Evolutionary conservation across 352 stramenopile species (phyloP), one percentile per base, ranked within the genome.

Genomic region (Phytophthora melonis): DNA sequence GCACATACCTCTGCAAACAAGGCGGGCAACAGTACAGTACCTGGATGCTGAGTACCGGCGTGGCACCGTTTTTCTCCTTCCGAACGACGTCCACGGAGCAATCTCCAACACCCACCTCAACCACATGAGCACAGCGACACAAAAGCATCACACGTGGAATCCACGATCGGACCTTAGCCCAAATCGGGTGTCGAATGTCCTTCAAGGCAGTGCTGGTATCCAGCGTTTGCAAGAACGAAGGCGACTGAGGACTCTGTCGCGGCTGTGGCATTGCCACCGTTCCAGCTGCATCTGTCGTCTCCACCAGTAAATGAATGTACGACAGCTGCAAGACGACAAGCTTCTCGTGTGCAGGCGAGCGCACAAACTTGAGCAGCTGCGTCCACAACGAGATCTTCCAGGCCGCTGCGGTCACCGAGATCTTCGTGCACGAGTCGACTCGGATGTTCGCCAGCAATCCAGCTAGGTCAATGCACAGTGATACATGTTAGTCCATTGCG

Each of bases 301-400:
- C 61, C 18, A 91, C 60, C 16, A 82, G 11, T 2, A 92, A 9
- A 25, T 84, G 77, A 2, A 92, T 62, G 13, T 36, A 58, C n/a
- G 70, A 50, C 2, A 92, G 50, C 13, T 83, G 74, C 34, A 95
- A 43, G 13, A 63, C 69, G 8, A 91, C 16, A 3, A 95, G 68
- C 9, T 79, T 80, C 19, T 76, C 65, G 70, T 77, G 75, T 5
- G 75, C 79, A 6, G 83, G 84, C 10, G 84, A 64, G 10, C 68
- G 74, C 10, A 92, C n/a, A 49, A 93, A 93, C 21, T 54, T 62
- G 80, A 78, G 84, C 25, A 92, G 45, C 9, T 84, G 72, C 10
- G 69, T 60, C 87, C 87, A 93, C 52, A 94, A 68, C 19, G 72
- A 79, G 32, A 95, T 68, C n/a, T 78, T 74, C 6, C 93, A 58